Base-by-base conservation (phyloP, 306 rosid species). In the Quercus suber region DNA sequence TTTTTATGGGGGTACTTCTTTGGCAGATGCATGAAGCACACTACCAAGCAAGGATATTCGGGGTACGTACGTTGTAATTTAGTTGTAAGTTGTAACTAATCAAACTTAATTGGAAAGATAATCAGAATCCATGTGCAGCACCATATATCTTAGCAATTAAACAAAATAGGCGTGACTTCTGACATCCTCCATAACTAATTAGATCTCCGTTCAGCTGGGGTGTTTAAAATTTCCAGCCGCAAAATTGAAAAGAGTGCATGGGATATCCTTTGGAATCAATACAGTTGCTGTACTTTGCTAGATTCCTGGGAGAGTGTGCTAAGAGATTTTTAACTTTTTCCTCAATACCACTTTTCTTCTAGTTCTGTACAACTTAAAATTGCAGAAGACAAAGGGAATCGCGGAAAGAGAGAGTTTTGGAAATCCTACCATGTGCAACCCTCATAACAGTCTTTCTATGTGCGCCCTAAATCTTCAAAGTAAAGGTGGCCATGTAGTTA, bases 341-440 rank as follows among this genome's bases (percentile, higher is more conserved):
- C 33, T 21, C 53, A 3, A 49, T 49, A 12, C 17, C 17, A 49
- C 17, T 12, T 49, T 49, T 49, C 18, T 59, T 59, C 25, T 60
- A 60, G 31, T 5, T 14, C 18, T 25, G 37, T 63, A 28, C 69
- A 33, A 28, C 23, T 52, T 23, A 51, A 74, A 71, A 55, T 67
- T 31, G 61, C 71, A 63, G 58, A 52, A 51, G 78, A 79, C 77
- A 69, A 74, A 45, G 71, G 77, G 80, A 83, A 83, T 78, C 79
- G 56, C 21, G 53, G 35, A 30, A 30, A 43, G 12, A 63, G 43
- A 63, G 30, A 52, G 19, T 31, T 43, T 73, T 63, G 53, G 53
- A 12, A 78, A 28, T 21, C 56, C 74, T 69, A 33, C 86, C 85
- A 84, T 60, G 85, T 84, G 88, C 84, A 18, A 8, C 17, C 41